phyloP scores from a whole-genome alignment of 1,139 yeast species.

The Hanseniaspora uvarum region DNA sequence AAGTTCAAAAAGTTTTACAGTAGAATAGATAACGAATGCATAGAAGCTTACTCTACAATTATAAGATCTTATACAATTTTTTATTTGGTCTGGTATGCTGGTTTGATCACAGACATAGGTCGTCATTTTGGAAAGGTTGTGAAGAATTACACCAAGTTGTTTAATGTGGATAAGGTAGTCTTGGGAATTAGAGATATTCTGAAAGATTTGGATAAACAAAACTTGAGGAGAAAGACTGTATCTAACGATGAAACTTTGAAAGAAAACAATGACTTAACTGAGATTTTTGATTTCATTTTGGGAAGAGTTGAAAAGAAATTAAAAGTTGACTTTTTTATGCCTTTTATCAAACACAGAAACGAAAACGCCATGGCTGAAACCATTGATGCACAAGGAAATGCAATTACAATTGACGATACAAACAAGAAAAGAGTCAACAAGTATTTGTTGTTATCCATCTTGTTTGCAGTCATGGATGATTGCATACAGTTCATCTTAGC shows the following conservation, averaged over 20 bases:
- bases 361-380: not conserved
- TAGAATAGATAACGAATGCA: conserved; percentile 4
- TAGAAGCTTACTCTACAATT: not conserved
- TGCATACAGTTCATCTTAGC: not conserved
- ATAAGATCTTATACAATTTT: conserved; percentile 1
- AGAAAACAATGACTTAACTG: not conserved
- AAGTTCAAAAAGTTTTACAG: not conserved
- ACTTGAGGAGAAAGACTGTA: not conserved
- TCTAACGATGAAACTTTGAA: not conserved
- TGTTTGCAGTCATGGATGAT: conserved; percentile 2
- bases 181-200: conserved; percentile 2
- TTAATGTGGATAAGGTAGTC: conserved; percentile 13
- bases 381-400: not conserved
- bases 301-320: not conserved
- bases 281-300: not conserved
- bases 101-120: not conserved
- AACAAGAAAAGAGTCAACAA: conserved; percentile 8
- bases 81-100: conserved; percentile 7
- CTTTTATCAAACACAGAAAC: not conserved
- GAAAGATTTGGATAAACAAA: not conserved
- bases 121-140: conserved; percentile 2
- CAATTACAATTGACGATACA: not conserved
- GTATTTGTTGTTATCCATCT: not conserved
- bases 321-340: not conserved
- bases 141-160: conserved; percentile 3